phyloP scores from a whole-genome alignment of 2,329 filamentous ascomycete species.

The Aspergillus eucalypticola region DNA sequence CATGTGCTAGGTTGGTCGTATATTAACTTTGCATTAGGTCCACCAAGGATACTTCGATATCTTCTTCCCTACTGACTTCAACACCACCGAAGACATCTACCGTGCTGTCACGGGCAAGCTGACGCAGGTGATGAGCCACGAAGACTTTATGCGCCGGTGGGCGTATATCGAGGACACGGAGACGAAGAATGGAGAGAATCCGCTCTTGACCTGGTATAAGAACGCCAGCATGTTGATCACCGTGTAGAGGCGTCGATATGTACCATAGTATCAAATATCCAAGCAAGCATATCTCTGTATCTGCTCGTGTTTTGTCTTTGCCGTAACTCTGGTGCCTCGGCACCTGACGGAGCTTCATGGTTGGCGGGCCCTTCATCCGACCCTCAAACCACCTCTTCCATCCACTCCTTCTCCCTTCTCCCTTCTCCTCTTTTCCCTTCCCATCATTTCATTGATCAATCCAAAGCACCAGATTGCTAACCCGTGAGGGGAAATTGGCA shows the following conservation, averaged over 20 bases:
- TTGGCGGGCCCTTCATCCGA: not conserved
- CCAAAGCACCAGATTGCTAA: too few relatives aligned
- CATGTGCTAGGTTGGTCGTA: not conserved
- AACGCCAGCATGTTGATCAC: constrained; percentile 93
- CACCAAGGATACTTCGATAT: constrained; percentile 99
- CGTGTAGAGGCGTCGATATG: constrained; percentile 51
- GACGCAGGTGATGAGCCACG: constrained; percentile 80
- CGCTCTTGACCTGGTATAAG: constrained; percentile 87
- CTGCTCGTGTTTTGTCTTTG: not conserved
- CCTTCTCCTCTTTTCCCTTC: too few relatives aligned
- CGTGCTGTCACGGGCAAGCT: constrained; percentile 89
- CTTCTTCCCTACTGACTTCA: constrained; percentile 94
- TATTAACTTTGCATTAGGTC: constrained; percentile 57
- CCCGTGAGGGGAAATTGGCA: not conserved
- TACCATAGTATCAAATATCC: not conserved
- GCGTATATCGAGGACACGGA: constrained; percentile 86
- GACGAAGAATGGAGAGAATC: constrained; percentile 89
- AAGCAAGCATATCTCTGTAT: constrained; percentile 3
- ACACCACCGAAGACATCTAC: constrained; percentile 87
- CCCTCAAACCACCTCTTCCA: not conserved
- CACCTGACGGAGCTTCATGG: not conserved
- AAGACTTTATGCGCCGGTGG: constrained; percentile 88
- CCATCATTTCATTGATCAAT: not conserved
- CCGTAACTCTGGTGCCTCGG: not conserved
- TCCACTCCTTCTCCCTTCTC: not conserved